Evolutionary conservation across 2,329 filamentous ascomycete genomes (phyloP).

Genomic region (Tolypocladium ophioglossoides): DNA sequence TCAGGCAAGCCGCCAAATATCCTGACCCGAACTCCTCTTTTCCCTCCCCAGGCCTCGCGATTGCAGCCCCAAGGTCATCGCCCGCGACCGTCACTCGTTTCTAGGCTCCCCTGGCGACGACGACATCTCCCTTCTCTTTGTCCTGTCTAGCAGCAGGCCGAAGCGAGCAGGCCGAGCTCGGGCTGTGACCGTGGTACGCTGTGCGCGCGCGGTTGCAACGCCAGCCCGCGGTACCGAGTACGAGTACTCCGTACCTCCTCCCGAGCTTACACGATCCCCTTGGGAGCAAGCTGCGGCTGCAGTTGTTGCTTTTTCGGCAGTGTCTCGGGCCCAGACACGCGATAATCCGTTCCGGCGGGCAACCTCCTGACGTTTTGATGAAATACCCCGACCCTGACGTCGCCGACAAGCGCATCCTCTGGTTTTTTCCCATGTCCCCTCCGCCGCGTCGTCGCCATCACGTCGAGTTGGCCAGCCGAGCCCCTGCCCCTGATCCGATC

Average conservation of each 20-base stretch:
- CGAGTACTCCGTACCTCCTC: too few species aligned
- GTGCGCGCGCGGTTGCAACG: neutral
- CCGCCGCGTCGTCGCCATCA: neutral
- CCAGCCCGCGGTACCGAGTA: neutral
- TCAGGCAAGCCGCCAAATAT: neutral
- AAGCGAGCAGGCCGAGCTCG: neutral
- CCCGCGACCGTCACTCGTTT: neutral
- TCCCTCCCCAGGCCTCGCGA: neutral
- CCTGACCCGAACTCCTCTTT: neutral
- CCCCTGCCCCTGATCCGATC: neutral
- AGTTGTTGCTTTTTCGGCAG: slow-evolving; percentile 2
- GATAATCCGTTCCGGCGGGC: slow-evolving; percentile 1
- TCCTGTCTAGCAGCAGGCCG: neutral
- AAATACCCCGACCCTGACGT: neutral
- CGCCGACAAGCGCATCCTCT: neutral
- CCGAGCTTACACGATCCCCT: neutral
- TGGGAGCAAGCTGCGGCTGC: neutral
- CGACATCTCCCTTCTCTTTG: neutral
- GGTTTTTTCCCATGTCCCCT: neutral
- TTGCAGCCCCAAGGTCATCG: neutral
- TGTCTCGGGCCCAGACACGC: slow-evolving; percentile 3
- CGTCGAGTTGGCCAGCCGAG: neutral
- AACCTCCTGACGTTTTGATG: neutral
- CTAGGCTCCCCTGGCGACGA: neutral
- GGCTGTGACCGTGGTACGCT: neutral